Evolutionary conservation across 2,329 filamentous ascomycete genomes (phyloP), one percentile per base, ranked within the genome.

Genomic region (Beauveria pseudobassiana): DNA sequence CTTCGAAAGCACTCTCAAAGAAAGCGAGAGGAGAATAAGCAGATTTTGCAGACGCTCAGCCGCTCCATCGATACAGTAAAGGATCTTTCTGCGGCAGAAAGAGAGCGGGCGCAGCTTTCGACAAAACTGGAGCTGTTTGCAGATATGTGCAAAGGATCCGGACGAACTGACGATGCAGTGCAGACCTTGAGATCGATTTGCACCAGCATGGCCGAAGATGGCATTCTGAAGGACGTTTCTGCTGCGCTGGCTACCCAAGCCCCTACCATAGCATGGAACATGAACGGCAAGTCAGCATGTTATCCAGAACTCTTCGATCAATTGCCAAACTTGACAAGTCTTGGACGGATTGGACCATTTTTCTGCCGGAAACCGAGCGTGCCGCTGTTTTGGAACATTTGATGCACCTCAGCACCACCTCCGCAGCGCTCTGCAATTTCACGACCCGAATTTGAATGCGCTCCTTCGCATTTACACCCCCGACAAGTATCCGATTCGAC

Each of bases 91-190:
- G 72, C 75, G 20, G 70, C 73, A 0, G 87, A 89, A 62, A 83
- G 81, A 70, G 79, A 83, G 49, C 80, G 80, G 64, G 87, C 85
- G 0, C 81, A 87, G 63, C 73, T 90, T 1, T 73, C 81, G 0
- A 78, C 79, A 59, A 91, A 91, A 69, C 76, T 90, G 45, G 88
- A 91, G 69, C 78, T 84, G 12, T 80, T 89, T 66, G 87, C 83
- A 2, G 85, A 89, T 45, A 68, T 86, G 1, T 85, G 82, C 66
- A 83, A 80, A 65, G 72, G 75, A 1, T 72, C 77, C 16, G 82
- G 82, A 5, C 78, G 82, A 51, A 74, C 75, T 20, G 80, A 83
- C 3, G 83, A 88, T 64, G 82, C 87, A 0, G 77, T 84, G 12
- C 77, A 80, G 38, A 81, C 84, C 1, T 78, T 89, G 7, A 76